Percentiles rank a stretch among this genome's conserved stretches.
Conservation (phyloP, 371 early-diverging fungal genomes). For the Zychaea mexicana region DNA sequence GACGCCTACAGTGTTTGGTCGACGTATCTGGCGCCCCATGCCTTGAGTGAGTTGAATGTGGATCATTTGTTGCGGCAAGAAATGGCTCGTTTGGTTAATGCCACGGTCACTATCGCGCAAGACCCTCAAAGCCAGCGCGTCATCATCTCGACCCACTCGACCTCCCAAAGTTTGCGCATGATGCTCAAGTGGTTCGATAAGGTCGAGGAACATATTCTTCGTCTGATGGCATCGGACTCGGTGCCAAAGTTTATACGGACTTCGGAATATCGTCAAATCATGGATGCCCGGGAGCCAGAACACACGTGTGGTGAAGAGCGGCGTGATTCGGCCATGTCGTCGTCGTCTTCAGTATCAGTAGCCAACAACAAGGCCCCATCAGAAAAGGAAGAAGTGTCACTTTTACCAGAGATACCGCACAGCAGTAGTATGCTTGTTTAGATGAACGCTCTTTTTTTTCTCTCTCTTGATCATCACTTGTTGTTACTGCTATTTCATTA, state of each 20-base stretch:
- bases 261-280: slow-evolving; percentile 50
- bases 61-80: slow-evolving; percentile 51
- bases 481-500: background rate
- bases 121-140: slow-evolving; percentile 33
- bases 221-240: slow-evolving; percentile 79
- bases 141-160: slow-evolving; percentile 38
- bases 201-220: slow-evolving; percentile 71
- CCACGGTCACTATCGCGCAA: slow-evolving; percentile 33
- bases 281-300: background rate
- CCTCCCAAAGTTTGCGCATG: slow-evolving; percentile 41
- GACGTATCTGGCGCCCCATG: slow-evolving; percentile 59
- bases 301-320: background rate
- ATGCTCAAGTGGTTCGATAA: slow-evolving; percentile 63
- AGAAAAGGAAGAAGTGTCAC: background rate
- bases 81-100: slow-evolving; percentile 47
- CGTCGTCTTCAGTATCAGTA: too few relatives aligned
- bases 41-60: slow-evolving; percentile 64
- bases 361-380: too few relatives aligned
- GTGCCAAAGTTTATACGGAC: slow-evolving; percentile 82
- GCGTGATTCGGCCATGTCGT: background rate
- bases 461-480: background rate
- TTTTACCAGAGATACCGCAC: background rate
- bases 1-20: slow-evolving; percentile 65
- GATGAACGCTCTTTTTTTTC: background rate
- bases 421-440: background rate